Percentiles rank a stretch among this genome's conserved stretches.
Evolutionary conservation across 164 flowering plant species (phyloP).

Genomic region (Platanus orientalis): DNA sequence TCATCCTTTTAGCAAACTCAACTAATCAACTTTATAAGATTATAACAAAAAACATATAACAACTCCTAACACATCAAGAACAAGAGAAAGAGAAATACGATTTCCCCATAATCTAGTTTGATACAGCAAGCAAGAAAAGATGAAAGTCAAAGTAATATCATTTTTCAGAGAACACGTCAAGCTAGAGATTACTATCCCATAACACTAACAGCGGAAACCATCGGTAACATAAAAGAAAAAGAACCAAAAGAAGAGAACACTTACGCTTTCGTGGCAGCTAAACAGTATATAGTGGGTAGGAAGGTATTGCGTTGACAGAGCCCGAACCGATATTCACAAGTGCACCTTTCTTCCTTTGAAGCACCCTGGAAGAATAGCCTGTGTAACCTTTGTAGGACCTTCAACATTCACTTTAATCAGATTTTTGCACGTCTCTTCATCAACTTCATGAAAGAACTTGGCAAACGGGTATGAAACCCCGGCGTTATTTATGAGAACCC

Average conservation of each 20-base stretch:
- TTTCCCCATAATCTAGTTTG: too few relatives aligned
- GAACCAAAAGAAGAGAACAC: constrained; percentile 16
- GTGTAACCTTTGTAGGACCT: constrained; percentile 75
- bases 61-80: too few relatives aligned
- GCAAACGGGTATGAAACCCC: constrained; percentile 78
- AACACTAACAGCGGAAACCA: too few relatives aligned
- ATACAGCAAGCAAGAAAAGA: too few relatives aligned
- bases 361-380: constrained; percentile 69
- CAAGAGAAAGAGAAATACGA: constrained; percentile 3
- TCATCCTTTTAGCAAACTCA: not conserved
- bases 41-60: too few relatives aligned
- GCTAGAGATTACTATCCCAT: too few relatives aligned
- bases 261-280: constrained; percentile 96
- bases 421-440: constrained; percentile 50
- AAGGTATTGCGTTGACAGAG: constrained; percentile 71
- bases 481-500: constrained; percentile 75
- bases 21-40: too few relatives aligned
- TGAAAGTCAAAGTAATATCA: not conserved
- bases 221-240: too few relatives aligned
- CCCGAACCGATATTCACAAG: constrained; percentile 93
- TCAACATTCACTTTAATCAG: constrained; percentile 74
- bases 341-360: constrained; percentile 83
- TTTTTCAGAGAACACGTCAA: too few relatives aligned
- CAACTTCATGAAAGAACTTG: constrained; percentile 81
- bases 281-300: constrained; percentile 81